Base-by-base conservation (phyloP, 1,284 basidiomycete species). In the Ustilago curta region DNA sequence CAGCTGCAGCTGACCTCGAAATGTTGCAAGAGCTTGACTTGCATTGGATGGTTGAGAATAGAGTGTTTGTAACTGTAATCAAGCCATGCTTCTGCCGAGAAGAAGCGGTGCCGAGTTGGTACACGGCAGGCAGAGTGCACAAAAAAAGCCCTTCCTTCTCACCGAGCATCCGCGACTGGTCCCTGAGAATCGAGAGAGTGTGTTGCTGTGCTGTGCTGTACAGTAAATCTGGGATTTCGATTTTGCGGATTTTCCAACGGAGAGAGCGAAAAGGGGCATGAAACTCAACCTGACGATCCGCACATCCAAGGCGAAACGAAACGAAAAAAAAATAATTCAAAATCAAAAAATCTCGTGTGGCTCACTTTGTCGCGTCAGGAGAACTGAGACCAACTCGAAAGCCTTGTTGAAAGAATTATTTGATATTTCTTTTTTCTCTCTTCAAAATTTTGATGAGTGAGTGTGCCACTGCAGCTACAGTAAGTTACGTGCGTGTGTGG, bases 1-100 rank as follows among this genome's bases (percentile, higher is more conserved):
- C 19, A 44, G 8, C 43, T 45, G 43, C 43, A 45, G 43, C 43
- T 45, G 43, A 45, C 23, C 43, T 45, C 23, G 23, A 45, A 25
- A 27, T 42, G 40, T 14, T 37, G 35, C 35, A n/a, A 18, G n/a
- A 42, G 40, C 25, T 3, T 14, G 11, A 6, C 11, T 27, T 2
- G 27, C 23, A 45, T n/a, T n/a, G n/a, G n/a, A n/a, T n/a, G n/a
- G n/a, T n/a, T n/a, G 12, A 6, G 25, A 16, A 11, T n/a, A 23
- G 43, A 16, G 14, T 27, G 43, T 37, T 37, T 37, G 35, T 37
- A 37, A 16, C 14, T 16, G 35, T 37, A 16, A 14, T 32, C 31
- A 32, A 32, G 31, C 31, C 11, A 37, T 37, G 35, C 35, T 37
- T 37, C 35, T 37, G 35, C 35, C 35, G 35, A 37, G 35, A 35